These are phyloP conservation scores for Sonneratia alba DNA, from an alignment of 345 rosid species.

Conservation along the genomic window DNA sequence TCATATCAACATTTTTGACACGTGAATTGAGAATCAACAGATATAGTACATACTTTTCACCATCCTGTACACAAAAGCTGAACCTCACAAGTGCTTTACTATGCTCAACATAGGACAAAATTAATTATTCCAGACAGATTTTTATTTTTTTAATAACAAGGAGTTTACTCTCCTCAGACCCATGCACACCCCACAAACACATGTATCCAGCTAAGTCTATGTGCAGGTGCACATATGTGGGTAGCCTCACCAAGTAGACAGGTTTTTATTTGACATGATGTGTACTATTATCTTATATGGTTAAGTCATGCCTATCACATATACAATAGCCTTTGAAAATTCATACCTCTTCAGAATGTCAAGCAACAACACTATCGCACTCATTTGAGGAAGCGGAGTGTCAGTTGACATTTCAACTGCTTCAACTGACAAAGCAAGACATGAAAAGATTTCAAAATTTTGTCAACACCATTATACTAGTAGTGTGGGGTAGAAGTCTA, in stretches of 20 bases:
- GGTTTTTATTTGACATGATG: not conserved
- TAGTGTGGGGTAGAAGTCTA: not conserved
- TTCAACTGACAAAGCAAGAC: slow-evolving; percentile 9
- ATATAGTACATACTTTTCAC: not conserved
- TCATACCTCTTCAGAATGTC: slow-evolving; percentile 19
- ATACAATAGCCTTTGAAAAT: not conserved
- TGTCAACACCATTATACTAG: not conserved
- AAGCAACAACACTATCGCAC: slow-evolving; percentile 16
- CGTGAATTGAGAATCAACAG: not conserved
- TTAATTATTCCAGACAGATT: not conserved
- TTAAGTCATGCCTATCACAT: not conserved
- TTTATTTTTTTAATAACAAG: no score
- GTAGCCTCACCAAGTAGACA: no score
- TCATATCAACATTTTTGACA: not conserved
- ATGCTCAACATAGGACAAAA: not conserved
- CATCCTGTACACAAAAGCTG: not conserved
- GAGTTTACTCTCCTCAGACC: no score
- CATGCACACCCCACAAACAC: no score
- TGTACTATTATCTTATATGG: not conserved
- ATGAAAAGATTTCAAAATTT: not conserved
- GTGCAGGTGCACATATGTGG: no score
- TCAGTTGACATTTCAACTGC: slow-evolving; percentile 9
- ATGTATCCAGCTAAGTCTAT: no score
- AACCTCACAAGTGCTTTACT: not conserved
- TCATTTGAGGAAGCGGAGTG: slow-evolving; percentile 14